These are phyloP conservation scores for Ceratocystis cacaofunesta DNA, from an alignment of 2,329 filamentous ascomycete species.

Conservation along the genomic window DNA sequence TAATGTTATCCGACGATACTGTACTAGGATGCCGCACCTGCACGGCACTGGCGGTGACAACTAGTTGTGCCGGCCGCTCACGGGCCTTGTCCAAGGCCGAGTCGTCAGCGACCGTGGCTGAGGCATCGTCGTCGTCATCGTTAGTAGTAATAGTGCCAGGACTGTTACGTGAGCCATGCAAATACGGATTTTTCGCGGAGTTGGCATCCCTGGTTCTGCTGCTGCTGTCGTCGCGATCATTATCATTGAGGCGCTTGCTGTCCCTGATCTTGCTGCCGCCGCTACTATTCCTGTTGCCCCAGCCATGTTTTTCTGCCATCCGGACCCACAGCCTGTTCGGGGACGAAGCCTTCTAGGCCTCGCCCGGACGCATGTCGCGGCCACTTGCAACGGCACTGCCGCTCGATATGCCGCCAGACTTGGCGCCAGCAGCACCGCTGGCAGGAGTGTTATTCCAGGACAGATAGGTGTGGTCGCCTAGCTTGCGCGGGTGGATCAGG, in stretches of 20 bases:
- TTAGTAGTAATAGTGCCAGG: background rate
- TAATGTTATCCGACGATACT: slow-evolving; percentile 5
- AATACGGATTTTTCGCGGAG: background rate
- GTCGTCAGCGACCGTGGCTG: background rate
- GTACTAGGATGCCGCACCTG: slow-evolving; percentile 4
- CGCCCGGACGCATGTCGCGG: slow-evolving; percentile 37
- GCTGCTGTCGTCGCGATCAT: too few species aligned
- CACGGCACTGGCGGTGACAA: background rate
- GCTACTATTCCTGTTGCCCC: background rate
- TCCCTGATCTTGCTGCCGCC: background rate
- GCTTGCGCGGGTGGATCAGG: slow-evolving; percentile 84
- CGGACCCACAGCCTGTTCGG: slow-evolving; percentile 20
- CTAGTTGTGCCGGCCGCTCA: background rate
- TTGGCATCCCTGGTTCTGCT: background rate
- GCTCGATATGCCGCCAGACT: slow-evolving; percentile 15
- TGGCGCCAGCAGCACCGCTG: slow-evolving; percentile 28
- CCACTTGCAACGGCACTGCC: slow-evolving; percentile 35
- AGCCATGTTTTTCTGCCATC: slow-evolving; percentile 13
- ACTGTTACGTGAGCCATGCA: background rate
- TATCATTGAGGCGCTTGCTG: too few species aligned
- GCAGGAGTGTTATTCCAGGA: slow-evolving; percentile 66
- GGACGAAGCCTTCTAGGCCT: slow-evolving; percentile 25
- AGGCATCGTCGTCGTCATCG: background rate
- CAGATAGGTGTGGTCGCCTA: slow-evolving; percentile 93
- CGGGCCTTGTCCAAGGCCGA: background rate